phyloP scores from a whole-genome alignment of 2,329 filamentous ascomycete genomes.

The Colletotrichum australisinense region DNA sequence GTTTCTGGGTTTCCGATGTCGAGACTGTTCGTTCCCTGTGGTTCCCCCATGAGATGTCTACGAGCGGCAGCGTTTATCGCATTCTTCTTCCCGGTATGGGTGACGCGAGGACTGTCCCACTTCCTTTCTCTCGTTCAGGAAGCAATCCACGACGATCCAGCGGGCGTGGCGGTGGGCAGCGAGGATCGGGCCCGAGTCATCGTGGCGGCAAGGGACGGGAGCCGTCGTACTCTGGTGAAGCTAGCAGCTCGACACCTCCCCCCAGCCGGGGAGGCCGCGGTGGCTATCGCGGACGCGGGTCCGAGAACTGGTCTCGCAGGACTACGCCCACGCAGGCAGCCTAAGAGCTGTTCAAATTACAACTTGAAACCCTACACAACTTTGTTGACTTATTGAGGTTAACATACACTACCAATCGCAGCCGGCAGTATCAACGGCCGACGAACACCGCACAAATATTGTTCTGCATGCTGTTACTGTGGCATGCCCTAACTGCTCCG shows the following conservation, averaged over 20 bases:
- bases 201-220: conserved; percentile 38
- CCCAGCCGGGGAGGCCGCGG: conserved; percentile 51
- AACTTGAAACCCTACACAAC: neutral
- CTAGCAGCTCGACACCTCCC: conserved; percentile 37
- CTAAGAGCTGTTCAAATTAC: conserved; percentile 1
- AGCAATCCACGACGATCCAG: conserved; percentile 46
- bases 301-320: conserved; percentile 55
- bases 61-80: conserved; percentile 38
- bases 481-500: conserved; percentile 11
- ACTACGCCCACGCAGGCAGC: conserved; percentile 30
- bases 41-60: conserved; percentile 40
- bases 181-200: conserved; percentile 32
- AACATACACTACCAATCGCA: conserved; percentile 13
- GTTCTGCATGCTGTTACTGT: neutral
- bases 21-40: conserved; percentile 43
- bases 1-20: conserved; percentile 58
- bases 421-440: conserved; percentile 10
- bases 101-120: conserved; percentile 50
- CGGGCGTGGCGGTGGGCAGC: conserved; percentile 36
- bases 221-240: conserved; percentile 32
- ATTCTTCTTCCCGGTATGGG: conserved; percentile 56
- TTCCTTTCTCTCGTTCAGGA: conserved; percentile 47
- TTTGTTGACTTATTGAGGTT: neutral
- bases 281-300: conserved; percentile 51
- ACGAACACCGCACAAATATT: conserved; percentile 8